Percentiles rank a stretch among this genome's conserved stretches.
Conservation (phyloP, 768 basidiomycete genomes). For the Psilocybe cubensis region DNA sequence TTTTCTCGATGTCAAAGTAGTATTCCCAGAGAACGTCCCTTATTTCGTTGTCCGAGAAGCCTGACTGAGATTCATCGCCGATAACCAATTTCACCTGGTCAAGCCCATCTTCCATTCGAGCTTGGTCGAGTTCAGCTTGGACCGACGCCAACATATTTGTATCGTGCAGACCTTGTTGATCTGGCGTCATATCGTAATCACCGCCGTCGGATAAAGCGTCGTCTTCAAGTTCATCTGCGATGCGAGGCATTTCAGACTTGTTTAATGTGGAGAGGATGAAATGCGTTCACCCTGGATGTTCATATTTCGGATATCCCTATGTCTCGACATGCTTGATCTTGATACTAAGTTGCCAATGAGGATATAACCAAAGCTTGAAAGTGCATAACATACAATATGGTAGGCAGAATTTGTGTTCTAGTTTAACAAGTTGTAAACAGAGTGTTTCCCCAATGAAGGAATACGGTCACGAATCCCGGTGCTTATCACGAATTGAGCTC, state of each 20-base stretch:
- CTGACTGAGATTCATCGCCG: constrained; percentile 65
- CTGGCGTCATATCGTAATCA: constrained; percentile 80
- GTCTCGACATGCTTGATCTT: constrained; percentile 78
- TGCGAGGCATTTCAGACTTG: constrained; percentile 5
- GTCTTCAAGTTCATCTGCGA: constrained; percentile 86
- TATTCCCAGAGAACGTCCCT: constrained; percentile 84
- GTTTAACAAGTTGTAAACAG: too few species aligned
- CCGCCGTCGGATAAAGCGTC: constrained; percentile 76
- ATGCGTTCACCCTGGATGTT: constrained; percentile 67
- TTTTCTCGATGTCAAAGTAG: constrained; percentile 83
- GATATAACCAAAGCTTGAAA: too few species aligned
- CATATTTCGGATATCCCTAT: constrained; percentile 86
- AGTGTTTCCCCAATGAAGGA: too few species aligned
- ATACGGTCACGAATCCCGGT: too few species aligned
- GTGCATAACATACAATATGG: too few species aligned
- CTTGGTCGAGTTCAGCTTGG: constrained; percentile 36
- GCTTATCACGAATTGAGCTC: constrained; percentile 7
- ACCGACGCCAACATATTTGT: constrained; percentile 8
- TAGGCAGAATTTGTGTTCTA: too few species aligned
- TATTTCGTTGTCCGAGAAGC: constrained; percentile 75
- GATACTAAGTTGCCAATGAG: neutral
- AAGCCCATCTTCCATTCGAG: constrained; percentile 71
- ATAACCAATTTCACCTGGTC: constrained; percentile 70
- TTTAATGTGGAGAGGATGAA: neutral
- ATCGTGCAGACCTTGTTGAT: constrained; percentile 68